These are phyloP conservation scores for Cyberlindnera veronae DNA, from an alignment of 805 yeast species.

Conservation along the genomic window DNA sequence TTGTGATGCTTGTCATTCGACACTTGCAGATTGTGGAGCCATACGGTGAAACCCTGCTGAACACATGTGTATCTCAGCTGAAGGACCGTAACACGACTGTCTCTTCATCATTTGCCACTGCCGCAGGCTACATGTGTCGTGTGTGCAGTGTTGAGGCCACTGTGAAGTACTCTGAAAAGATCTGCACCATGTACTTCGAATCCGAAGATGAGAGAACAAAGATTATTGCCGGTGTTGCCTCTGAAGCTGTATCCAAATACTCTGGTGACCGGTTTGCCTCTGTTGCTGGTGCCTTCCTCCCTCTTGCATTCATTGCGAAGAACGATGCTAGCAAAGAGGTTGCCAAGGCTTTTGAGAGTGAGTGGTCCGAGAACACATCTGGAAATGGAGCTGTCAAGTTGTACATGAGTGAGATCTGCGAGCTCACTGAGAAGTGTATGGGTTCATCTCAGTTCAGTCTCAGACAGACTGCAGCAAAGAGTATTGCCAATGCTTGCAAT, in stretches of 20 bases:
- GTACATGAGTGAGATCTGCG: conserved; percentile 66
- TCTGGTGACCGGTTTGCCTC: conserved; percentile 64
- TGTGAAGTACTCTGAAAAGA: conserved; percentile 47
- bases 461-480: conserved; percentile 66
- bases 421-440: conserved; percentile 46
- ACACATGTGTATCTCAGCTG: conserved; percentile 54
- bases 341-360: conserved; percentile 47
- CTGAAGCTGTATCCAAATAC: conserved; percentile 63
- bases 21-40: conserved; percentile 44
- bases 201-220: conserved; percentile 45
- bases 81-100: conserved; percentile 71
- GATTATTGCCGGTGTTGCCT: conserved; percentile 54
- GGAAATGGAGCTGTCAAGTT: conserved; percentile 65
- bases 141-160: conserved; percentile 51
- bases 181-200: conserved; percentile 59
- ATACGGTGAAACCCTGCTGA: conserved; percentile 61
- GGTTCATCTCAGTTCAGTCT: conserved; percentile 53
- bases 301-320: conserved; percentile 74
- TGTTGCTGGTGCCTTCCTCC: conserved; percentile 63
- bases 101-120: conserved; percentile 68
- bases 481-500: conserved; percentile 57
- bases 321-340: conserved; percentile 55
- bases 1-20: conserved; percentile 60
- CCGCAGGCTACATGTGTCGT: conserved; percentile 76
- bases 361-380: conserved; percentile 81